Evolutionary conservation across 2,329 filamentous ascomycete genomes (phyloP).

Genomic region (Sporothrix variecibatus): DNA sequence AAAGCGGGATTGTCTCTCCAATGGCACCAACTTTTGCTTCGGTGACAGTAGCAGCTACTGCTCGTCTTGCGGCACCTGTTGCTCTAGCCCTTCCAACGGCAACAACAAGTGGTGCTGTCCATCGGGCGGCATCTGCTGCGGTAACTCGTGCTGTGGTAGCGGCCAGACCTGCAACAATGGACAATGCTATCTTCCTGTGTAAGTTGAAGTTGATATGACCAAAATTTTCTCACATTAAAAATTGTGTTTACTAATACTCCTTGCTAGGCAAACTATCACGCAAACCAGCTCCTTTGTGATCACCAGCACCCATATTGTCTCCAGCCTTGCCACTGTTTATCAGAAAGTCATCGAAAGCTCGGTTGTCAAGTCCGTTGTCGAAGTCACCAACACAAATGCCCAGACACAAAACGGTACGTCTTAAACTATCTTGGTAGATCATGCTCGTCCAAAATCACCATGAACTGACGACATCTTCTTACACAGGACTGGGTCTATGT

Average conservation of each 20-base stretch:
- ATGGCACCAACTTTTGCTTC: constrained; percentile 41
- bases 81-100: constrained; percentile 29
- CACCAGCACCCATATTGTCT: constrained; percentile 27
- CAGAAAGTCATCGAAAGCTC: constrained; percentile 30
- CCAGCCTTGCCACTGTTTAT: constrained; percentile 28
- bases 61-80: constrained; percentile 37
- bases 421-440: background rate
- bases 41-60: constrained; percentile 36
- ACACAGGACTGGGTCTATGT: constrained; percentile 30
- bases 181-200: constrained; percentile 33
- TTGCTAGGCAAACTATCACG: constrained; percentile 29
- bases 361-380: constrained; percentile 25
- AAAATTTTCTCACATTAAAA: background rate
- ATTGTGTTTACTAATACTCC: background rate
- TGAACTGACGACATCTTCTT: background rate
- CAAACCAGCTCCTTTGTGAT: constrained; percentile 17
- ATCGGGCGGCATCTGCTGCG: constrained; percentile 36
- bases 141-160: constrained; percentile 37
- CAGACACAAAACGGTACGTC: constrained; percentile 32
- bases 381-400: constrained; percentile 29
- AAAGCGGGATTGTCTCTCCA: constrained; percentile 37
- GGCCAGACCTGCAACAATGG: constrained; percentile 38
- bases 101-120: constrained; percentile 36
- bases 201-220: constrained; percentile 2
- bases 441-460: too few species aligned